These are phyloP conservation scores for Chlamydomonas applanata DNA, from an alignment of 139 green algal species.

Conservation along the genomic window DNA sequence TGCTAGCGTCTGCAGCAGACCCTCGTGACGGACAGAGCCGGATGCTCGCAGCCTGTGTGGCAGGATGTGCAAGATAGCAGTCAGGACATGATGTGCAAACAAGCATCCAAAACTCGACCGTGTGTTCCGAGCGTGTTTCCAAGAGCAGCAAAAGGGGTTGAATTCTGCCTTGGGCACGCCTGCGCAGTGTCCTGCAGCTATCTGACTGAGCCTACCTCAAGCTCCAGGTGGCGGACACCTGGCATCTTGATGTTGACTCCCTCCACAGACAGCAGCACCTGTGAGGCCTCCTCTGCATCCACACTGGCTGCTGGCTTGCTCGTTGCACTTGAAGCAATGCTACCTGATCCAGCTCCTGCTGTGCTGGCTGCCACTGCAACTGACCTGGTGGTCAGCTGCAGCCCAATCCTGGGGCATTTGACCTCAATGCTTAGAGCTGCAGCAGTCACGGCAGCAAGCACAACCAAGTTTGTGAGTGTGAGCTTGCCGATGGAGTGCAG, in stretches of 20 bases:
- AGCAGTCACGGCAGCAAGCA: no score
- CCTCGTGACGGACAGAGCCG: no score
- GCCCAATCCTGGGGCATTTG: constrained; percentile 14
- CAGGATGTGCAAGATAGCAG: no score
- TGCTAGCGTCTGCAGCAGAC: no score
- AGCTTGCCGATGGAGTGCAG: no score
- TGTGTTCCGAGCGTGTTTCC: no score
- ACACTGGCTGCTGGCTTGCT: neutral
- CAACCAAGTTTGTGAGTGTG: neutral
- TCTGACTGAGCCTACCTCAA: constrained; percentile 7
- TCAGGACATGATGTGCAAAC: no score
- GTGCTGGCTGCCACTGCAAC: neutral
- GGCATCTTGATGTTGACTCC: neutral
- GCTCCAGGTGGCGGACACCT: neutral
- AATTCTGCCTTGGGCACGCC: no score
- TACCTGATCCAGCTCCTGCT: neutral
- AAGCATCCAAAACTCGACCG: no score
- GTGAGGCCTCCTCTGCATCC: neutral
- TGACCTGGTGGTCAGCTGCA: constrained; percentile 17
- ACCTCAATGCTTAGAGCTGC: constrained; percentile 17
- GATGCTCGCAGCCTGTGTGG: no score
- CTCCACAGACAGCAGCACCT: constrained; percentile 4
- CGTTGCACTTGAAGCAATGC: neutral
- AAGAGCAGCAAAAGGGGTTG: no score
- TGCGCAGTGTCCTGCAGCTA: no score